Percentiles rank a stretch among this genome's conserved stretches.
phyloP scores from a whole-genome alignment of 371 early-diverging fungal species.

The Apophysomyces ossiformis region DNA sequence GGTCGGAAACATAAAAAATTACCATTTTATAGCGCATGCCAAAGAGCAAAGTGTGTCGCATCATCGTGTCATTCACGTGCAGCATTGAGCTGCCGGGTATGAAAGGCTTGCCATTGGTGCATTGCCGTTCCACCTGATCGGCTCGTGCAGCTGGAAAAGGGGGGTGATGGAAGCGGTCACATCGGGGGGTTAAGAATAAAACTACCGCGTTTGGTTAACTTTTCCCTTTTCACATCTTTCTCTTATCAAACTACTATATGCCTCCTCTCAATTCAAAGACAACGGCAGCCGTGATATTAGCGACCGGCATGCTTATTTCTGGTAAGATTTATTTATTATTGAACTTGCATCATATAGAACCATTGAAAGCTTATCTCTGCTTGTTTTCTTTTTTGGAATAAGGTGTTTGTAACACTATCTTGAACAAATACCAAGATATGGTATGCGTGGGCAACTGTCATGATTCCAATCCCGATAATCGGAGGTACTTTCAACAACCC shows the following conservation, averaged over 20 bases:
- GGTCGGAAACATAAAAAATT: too few species aligned
- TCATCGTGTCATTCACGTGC: too few species aligned
- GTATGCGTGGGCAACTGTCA: conserved; percentile 90
- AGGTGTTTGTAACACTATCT: conserved; percentile 80
- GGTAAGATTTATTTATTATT: conserved; percentile 49
- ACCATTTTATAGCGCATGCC: too few species aligned
- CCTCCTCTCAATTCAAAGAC: neutral
- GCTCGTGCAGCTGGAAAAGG: too few species aligned
- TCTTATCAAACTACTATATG: neutral
- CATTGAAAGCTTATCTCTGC: neutral
- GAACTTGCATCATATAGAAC: neutral
- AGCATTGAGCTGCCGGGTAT: too few species aligned
- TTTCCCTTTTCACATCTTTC: neutral
- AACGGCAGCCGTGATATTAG: conserved; percentile 51
- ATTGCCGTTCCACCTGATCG: too few species aligned
- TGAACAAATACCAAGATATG: conserved; percentile 86
- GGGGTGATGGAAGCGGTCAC: too few species aligned
- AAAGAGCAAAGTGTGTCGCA: too few species aligned
- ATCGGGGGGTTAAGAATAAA: neutral
- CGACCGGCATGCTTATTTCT: conserved; percentile 79
- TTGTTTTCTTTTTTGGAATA: neutral
- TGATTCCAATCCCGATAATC: conserved; percentile 73
- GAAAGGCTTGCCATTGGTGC: too few species aligned
- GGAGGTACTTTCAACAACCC: conserved; percentile 92
- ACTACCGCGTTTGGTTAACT: neutral